phyloP scores from a whole-genome alignment of 352 stramenopile genomes.

The Globisporangium parvum region DNA sequence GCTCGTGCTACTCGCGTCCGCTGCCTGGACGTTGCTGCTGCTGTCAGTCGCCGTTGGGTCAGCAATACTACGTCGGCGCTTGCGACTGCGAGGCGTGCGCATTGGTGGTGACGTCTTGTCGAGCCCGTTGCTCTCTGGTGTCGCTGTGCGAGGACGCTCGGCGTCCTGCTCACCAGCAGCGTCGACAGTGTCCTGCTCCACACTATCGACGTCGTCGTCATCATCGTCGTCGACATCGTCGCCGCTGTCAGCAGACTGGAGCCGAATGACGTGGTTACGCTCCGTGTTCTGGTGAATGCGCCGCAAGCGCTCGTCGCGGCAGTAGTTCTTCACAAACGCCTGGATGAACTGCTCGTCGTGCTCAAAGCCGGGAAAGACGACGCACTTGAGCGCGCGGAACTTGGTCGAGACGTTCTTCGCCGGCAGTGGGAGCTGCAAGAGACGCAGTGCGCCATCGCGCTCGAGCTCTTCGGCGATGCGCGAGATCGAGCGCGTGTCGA shows the following conservation, averaged over 20 bases:
- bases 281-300: constrained; percentile 59
- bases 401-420: constrained; percentile 78
- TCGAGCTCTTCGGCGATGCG: constrained; percentile 67
- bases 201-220: not conserved
- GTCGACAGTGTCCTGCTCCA: not conserved
- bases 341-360: constrained; percentile 68
- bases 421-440: constrained; percentile 61
- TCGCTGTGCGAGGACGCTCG: not conserved
- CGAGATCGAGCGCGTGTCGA: constrained; percentile 65
- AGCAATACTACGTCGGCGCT: not conserved
- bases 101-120: too few species aligned
- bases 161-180: not conserved
- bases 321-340: constrained; percentile 70
- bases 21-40: too few species aligned
- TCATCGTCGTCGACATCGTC: not conserved
- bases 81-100: too few species aligned
- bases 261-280: constrained; percentile 44
- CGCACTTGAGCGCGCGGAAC: constrained; percentile 64
- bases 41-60: not conserved
- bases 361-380: constrained; percentile 59
- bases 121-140: too few species aligned
- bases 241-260: constrained; percentile 39
- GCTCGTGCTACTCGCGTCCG: not conserved
- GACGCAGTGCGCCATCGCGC: constrained; percentile 30
- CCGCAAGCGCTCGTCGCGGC: constrained; percentile 63